A percentile compares a stretch with the other conserved stretches of the same genome.
Conservation (phyloP, 495 filamentous ascomycete species). For the Coniosporium apollinis region DNA sequence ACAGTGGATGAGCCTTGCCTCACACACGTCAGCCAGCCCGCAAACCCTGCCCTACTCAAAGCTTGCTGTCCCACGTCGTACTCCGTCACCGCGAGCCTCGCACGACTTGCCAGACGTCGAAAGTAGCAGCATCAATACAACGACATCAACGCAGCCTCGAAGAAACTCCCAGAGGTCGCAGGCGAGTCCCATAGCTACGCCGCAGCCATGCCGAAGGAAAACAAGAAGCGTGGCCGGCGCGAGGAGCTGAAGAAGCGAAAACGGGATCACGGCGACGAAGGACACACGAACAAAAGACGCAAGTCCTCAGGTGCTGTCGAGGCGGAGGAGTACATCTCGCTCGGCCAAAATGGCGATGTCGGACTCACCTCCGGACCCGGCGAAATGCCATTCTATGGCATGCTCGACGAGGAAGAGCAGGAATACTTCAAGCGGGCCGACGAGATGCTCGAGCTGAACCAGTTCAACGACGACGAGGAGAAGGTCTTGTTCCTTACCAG, state of each 20-base stretch:
- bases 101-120: no score
- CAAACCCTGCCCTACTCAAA: no score
- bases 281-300: slow-evolving; percentile 13
- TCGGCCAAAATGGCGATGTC: slow-evolving; percentile 6
- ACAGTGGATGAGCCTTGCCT: no score
- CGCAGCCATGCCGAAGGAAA: slow-evolving; percentile 38
- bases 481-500: slow-evolving; percentile 64
- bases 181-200: no score
- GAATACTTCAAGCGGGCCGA: slow-evolving; percentile 86
- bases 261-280: slow-evolving; percentile 26
- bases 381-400: slow-evolving; percentile 63
- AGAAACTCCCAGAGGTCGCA: no score
- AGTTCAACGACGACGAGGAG: slow-evolving; percentile 65
- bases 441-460: slow-evolving; percentile 73
- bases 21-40: no score
- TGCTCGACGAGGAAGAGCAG: slow-evolving; percentile 77
- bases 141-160: no score
- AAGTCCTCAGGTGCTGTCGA: slow-evolving; percentile 10
- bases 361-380: slow-evolving; percentile 9
- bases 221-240: slow-evolving; percentile 52
- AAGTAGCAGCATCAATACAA: no score
- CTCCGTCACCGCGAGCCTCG: no score
- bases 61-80: no score
- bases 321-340: background rate
- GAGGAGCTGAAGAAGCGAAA: slow-evolving; percentile 39